phyloP scores from a whole-genome alignment of 805 yeast species.

The Saturnispora mendoncae region DNA sequence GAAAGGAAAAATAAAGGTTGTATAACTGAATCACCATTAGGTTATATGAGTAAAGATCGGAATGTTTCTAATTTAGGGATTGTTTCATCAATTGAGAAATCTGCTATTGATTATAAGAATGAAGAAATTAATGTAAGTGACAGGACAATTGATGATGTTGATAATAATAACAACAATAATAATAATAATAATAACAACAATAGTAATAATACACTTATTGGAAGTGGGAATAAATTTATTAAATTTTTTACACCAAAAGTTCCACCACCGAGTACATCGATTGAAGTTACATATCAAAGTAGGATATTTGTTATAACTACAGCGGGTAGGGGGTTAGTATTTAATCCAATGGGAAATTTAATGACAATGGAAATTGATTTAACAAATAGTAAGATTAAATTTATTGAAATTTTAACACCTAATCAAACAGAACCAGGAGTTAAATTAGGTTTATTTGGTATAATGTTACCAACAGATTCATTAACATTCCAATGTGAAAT shows the following conservation, averaged over 20 bases:
- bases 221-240: conserved; percentile 3
- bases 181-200: conserved; percentile 17
- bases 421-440: conserved; percentile 30
- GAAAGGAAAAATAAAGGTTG: conserved; percentile 51
- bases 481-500: conserved; percentile 50
- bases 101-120: conserved; percentile 24
- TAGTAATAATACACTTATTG: no score
- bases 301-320: conserved; percentile 53
- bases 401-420: conserved; percentile 51
- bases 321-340: conserved; percentile 53
- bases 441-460: conserved; percentile 43
- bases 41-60: conserved; percentile 34
- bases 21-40: conserved; percentile 52
- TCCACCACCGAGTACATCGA: neutral
- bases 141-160: conserved; percentile 15
- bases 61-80: conserved; percentile 6
- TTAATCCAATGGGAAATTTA: conserved; percentile 37
- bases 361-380: conserved; percentile 47
- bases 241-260: conserved; percentile 23
- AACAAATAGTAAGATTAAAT: conserved; percentile 40
- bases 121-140: conserved; percentile 15
- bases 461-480: conserved; percentile 45
- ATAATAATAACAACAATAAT: conserved; percentile 17
- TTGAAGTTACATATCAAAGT: conserved; percentile 26
- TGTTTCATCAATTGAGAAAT: conserved; percentile 18